Conservation (phyloP, 2,329 filamentous ascomycete genomes). For the Microdochium bolleyi region DNA sequence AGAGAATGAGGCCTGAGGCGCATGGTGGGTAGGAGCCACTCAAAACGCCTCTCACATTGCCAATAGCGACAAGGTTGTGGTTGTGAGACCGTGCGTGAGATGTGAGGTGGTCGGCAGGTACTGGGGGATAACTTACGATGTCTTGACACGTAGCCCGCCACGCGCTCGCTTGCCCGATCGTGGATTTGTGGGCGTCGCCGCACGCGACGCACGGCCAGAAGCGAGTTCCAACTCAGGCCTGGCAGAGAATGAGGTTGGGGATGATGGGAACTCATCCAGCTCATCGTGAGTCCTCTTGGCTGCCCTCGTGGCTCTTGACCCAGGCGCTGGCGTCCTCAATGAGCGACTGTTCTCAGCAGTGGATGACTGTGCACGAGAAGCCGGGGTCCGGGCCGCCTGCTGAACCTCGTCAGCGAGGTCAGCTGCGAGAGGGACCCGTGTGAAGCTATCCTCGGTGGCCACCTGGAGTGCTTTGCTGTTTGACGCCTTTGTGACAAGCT, state of each 20-base stretch:
- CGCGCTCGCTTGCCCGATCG: constrained; percentile 52
- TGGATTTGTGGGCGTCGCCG: constrained; percentile 48
- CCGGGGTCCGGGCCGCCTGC: constrained; percentile 5
- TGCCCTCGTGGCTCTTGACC: constrained; percentile 18
- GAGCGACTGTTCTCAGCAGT: constrained; percentile 13
- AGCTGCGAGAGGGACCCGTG: constrained; percentile 12
- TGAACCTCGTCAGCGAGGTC: constrained; percentile 6
- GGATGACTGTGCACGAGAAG: not conserved
- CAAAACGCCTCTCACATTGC: no score
- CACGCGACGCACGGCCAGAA: constrained; percentile 46
- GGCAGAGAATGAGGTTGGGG: constrained; percentile 42
- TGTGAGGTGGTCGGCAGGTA: constrained; percentile 5
- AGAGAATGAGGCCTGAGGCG: no score
- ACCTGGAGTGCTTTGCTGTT: constrained; percentile 13
- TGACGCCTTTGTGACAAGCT: constrained; percentile 14
- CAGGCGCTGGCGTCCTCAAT: constrained; percentile 18
- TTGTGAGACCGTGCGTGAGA: not conserved
- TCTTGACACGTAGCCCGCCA: constrained; percentile 57
- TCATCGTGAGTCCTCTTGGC: constrained; percentile 48
- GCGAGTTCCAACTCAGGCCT: constrained; percentile 36
- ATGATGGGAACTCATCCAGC: constrained; percentile 39
- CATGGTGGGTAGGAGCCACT: constrained; percentile 4
- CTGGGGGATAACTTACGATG: constrained; percentile 49
- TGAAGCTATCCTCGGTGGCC: constrained; percentile 15
- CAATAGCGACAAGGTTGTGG: not conserved